Evolutionary conservation across 2,329 filamentous ascomycete species (phyloP), one percentile per base, ranked within the genome.

Genomic region (Xylariaceae sp.): DNA sequence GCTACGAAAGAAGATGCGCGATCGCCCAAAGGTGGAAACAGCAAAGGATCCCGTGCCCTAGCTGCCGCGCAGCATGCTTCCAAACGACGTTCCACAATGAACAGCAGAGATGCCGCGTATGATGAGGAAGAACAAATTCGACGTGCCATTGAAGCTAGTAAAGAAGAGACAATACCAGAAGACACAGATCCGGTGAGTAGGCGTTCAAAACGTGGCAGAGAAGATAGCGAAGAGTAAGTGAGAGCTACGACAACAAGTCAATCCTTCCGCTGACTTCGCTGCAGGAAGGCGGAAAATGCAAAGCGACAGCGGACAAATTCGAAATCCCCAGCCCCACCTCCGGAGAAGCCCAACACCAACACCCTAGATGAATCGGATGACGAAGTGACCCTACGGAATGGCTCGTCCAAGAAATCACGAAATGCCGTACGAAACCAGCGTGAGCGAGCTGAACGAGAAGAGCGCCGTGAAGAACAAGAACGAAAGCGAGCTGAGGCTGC

Each of bases 31-130:
- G 76, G 74, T 71, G 81, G 77, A 66, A 80, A 78, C 68, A 78
- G 76, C 67, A 85, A 83, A 76, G 84, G 73, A 71, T 83, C 77
- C 64, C 84, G 80, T 52, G 78, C 78, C 56, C 79, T 78, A 15
- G 70, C 68, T 13, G 63, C 76, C 9, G 76, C 76, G 49, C 81
- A 85, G 56, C 82, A 55, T 53, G 55, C 84, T 55, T 86, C 88
- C 44, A 97, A 97, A 73, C 85, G 94, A 61, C 85, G 94, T 34
- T 96, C 92, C 17, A 99, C 94, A 5, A 97, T 97, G 91, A 96
- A 97, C 71, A 99, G 94, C 73, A 86, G 93, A 63, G 89, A 92
- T 73, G 92, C 93, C 48, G 93, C 92, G 18, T 97, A 97, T 68
- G 92, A 97, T 65, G 94, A 99, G 74, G 92, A 96, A 67, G 91